A percentile compares a stretch with the other conserved stretches of the same genome.
These are phyloP conservation scores for Monosporascus ibericus DNA, from an alignment of 2,329 filamentous ascomycete species.

Conservation along the genomic window DNA sequence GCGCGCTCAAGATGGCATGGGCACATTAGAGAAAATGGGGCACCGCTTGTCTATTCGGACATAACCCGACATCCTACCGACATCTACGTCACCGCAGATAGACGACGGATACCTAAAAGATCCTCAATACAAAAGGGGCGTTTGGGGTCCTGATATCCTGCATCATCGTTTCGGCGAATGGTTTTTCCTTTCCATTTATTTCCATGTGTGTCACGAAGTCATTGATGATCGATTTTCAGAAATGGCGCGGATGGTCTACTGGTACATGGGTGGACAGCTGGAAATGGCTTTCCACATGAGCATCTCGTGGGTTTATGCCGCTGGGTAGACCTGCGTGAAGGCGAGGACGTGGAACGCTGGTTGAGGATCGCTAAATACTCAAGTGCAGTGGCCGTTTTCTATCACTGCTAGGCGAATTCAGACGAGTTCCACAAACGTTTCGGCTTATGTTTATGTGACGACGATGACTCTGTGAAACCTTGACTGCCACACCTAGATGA, in stretches of 20 bases:
- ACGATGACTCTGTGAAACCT: not conserved
- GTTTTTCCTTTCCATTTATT: constrained; percentile 39
- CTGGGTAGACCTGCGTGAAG: constrained; percentile 26
- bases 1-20: constrained; percentile 39
- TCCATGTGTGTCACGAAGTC: constrained; percentile 39
- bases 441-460: not conserved
- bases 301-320: constrained; percentile 35
- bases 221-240: constrained; percentile 33
- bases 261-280: constrained; percentile 54
- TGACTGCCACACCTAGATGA: constrained; percentile 1
- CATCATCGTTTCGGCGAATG: constrained; percentile 48
- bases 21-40: constrained; percentile 38
- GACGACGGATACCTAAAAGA: constrained; percentile 61
- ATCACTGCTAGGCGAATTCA: constrained; percentile 56
- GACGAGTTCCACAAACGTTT: constrained; percentile 44
- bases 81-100: constrained; percentile 55
- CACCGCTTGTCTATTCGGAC: constrained; percentile 28
- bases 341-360: constrained; percentile 58
- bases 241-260: constrained; percentile 22
- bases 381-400: constrained; percentile 43
- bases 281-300: constrained; percentile 54
- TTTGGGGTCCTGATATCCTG: constrained; percentile 80
- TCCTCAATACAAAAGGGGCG: constrained; percentile 58
- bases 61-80: constrained; percentile 29
- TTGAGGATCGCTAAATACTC: constrained; percentile 60